Conservation (phyloP, 2,329 filamentous ascomycete genomes). For the Stemphylium beticola region DNA sequence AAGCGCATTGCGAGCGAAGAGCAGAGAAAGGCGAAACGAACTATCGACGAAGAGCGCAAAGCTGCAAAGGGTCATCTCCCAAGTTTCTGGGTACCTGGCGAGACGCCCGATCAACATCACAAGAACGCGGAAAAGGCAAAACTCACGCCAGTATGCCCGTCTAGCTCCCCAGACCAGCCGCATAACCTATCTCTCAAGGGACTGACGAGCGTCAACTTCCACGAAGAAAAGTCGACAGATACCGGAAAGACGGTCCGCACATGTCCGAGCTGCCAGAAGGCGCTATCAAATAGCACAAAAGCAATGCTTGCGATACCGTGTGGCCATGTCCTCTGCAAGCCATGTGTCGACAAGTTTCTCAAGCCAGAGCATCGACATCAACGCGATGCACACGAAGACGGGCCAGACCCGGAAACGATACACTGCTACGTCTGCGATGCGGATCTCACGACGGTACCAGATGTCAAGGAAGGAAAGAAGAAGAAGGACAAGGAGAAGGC, state of each 20-base stretch:
- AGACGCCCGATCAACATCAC: constrained; percentile 68
- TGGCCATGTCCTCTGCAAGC: constrained; percentile 88
- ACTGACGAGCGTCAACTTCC: constrained; percentile 78
- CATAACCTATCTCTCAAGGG: constrained; percentile 81
- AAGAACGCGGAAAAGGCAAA: constrained; percentile 61
- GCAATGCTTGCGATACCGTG: constrained; percentile 86
- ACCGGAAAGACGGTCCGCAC: constrained; percentile 58
- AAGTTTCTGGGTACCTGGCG: constrained; percentile 91
- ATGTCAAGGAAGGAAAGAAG: constrained; percentile 45
- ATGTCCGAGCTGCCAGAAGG: constrained; percentile 87
- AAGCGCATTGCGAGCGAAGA: constrained; percentile 73
- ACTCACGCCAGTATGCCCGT: constrained; percentile 75
- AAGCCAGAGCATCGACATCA: constrained; percentile 47
- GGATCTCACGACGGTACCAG: constrained; percentile 63
- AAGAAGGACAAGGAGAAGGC: constrained; percentile 61
- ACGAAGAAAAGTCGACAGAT: constrained; percentile 68
- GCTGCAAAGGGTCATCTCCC: constrained; percentile 72
- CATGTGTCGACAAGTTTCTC: constrained; percentile 85
- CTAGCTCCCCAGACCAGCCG: constrained; percentile 67
- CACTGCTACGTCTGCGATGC: constrained; percentile 87
- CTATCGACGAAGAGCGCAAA: constrained; percentile 73
- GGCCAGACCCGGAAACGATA: constrained; percentile 60
- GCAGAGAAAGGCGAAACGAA: constrained; percentile 70
- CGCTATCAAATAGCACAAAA: constrained; percentile 79
- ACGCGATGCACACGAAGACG: constrained; percentile 62